Evolutionary conservation across 83 land plant genomes (phyloP), one percentile per base, ranked within the genome.

Genomic region (Picea abies): DNA sequence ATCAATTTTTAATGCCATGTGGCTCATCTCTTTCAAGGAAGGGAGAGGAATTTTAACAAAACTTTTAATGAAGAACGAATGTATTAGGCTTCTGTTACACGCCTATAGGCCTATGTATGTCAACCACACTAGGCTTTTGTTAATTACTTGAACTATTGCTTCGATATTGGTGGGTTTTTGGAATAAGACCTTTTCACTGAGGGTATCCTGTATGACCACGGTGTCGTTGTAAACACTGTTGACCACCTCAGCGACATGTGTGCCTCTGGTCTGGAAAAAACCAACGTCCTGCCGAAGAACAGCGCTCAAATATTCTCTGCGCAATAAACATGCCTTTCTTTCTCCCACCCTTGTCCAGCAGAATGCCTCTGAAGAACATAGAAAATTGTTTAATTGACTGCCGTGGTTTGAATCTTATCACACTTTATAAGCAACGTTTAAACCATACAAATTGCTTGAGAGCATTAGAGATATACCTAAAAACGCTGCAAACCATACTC

Each of bases 281-380:
- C 81, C 86, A 4, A 87, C 89, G 1, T 93, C 94, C 77, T 93
- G 93, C 63, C 92, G 64, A 29, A 93, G 63, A 2, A 91, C 87
- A 29, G 94, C 92, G 66, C 84, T 85, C 84, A 93, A 63, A 71
- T 91, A 93, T 44, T 75, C 87, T 3, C 85, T 81, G 25, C 91
- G 76, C 79, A 91, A 72, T 39, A 89, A 84, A 19, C 88, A 65
- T 1, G 91, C 87, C 80, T 93, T 94, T 76, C 96, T 87, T 79
- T 91, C 94, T 0, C 91, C 89, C 11, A 93, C 91, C 84, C 86
- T 86, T 82, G 89, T 86, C 95, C 95, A 93, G 63, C 89, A 90
- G 65, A 79, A 89, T 62, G 85, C 91, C 85, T 89, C 91, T 89
- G 86, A 23, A 86, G 37, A 17, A 76, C 76, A 35, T 8, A 19